These are phyloP conservation scores for Neurospora intermedia DNA, from an alignment of 495 filamentous ascomycete species.

Conservation along the genomic window DNA sequence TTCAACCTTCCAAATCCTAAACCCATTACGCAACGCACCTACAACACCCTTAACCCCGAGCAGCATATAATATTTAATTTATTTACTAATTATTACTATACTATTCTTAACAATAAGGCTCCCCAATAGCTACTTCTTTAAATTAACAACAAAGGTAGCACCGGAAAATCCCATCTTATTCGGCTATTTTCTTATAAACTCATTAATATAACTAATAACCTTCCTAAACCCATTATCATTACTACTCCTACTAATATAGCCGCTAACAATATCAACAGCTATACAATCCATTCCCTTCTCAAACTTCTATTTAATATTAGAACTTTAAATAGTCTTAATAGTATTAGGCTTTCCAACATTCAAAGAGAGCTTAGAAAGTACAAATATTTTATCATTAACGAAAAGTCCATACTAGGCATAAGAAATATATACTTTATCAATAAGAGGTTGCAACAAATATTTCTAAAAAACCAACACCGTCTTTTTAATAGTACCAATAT, in stretches of 20 bases:
- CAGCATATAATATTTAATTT: too few relatives aligned
- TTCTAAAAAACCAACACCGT: background rate
- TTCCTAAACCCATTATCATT: background rate
- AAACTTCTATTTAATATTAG: background rate
- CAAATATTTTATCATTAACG: background rate
- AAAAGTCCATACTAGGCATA: background rate
- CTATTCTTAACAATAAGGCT: too few relatives aligned
- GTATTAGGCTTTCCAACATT: background rate
- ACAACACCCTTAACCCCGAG: too few relatives aligned
- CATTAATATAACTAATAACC: background rate
- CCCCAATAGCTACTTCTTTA: background rate
- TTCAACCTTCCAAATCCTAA: too few relatives aligned
- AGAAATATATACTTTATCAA: background rate
- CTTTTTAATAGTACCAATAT: background rate
- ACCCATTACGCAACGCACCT: too few relatives aligned
- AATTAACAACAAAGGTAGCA: background rate
- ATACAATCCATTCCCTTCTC: background rate
- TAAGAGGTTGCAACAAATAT: background rate
- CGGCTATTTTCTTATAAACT: background rate
- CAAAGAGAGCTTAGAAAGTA: background rate
- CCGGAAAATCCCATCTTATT: background rate
- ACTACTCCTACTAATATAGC: background rate
- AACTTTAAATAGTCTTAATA: background rate
- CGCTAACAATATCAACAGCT: background rate
- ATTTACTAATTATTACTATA: too few relatives aligned